These are phyloP conservation scores for Phytopythium chamaehyphon DNA, from an alignment of 352 stramenopile species.

Conservation along the genomic window DNA sequence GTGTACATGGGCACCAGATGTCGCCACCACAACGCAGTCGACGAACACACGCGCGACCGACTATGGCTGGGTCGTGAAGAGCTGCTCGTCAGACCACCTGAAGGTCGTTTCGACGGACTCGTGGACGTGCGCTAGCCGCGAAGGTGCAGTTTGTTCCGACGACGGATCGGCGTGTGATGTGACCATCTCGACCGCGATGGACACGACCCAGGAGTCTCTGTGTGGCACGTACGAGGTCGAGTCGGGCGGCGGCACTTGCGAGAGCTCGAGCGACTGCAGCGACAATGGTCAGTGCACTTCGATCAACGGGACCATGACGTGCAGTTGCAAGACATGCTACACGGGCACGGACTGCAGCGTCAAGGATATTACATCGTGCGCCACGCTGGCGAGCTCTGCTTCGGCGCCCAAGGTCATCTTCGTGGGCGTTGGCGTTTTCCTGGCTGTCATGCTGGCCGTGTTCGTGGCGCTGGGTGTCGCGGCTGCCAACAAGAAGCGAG, in stretches of 20 bases:
- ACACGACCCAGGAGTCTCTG: slow-evolving; percentile 74
- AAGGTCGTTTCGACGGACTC: slow-evolving; percentile 61
- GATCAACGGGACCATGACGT: slow-evolving; percentile 57
- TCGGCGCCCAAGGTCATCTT: slow-evolving; percentile 73
- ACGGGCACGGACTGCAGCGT: slow-evolving; percentile 75
- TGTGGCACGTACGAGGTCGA: slow-evolving; percentile 67
- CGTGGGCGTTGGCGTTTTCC: slow-evolving; percentile 55
- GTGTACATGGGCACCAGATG: slow-evolving; percentile 55
- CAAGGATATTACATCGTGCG: slow-evolving; percentile 65
- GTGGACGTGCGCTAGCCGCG: slow-evolving; percentile 66
- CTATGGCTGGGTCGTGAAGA: slow-evolving; percentile 64
- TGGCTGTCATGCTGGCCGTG: slow-evolving; percentile 71
- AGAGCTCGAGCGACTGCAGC: slow-evolving; percentile 61
- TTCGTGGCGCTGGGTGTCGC: slow-evolving; percentile 69
- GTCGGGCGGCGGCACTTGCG: slow-evolving; percentile 58
- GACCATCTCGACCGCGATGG: slow-evolving; percentile 29
- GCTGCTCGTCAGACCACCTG: slow-evolving; percentile 40
- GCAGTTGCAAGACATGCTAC: slow-evolving; percentile 74
- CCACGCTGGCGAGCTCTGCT: slow-evolving; percentile 51
- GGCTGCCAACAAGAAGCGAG: slow-evolving; percentile 68
- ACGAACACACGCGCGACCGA: slow-evolving; percentile 50
- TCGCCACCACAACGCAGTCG: slow-evolving; percentile 53
- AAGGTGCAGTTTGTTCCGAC: slow-evolving; percentile 68
- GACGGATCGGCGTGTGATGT: slow-evolving; percentile 69
- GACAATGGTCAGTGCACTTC: slow-evolving; percentile 70